Evolutionary conservation across 2,329 filamentous ascomycete species (phyloP), one percentile per base, ranked within the genome.

Genomic region (Huntiella moniliformis): DNA sequence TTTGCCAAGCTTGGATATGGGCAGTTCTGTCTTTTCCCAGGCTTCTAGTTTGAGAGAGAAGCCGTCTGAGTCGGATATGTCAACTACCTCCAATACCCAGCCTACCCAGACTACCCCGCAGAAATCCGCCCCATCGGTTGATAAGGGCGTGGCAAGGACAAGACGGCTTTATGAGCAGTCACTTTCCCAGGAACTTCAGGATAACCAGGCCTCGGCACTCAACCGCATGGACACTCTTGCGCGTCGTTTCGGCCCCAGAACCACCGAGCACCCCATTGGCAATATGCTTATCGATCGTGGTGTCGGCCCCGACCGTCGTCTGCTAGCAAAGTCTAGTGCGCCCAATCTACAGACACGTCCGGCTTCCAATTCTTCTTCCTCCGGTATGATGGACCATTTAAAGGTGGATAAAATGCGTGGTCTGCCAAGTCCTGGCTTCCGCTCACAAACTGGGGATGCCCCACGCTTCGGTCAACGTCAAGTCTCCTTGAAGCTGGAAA

Each of bases 91-190:
- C 6, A 28, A 22, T 8, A n/a, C 18, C 10, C 28, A 41, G 18
- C 16, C 38, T 18, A 15, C 39, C 7, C 15, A 11, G 2, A 42
- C 39, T 28, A 13, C 36, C 10, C 12, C 38, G 15, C 15, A 37
- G 12, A 18, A 22, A 5, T 2, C 22, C 2, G 32, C 38, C 10
- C 40, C 45, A 4, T 32, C 22, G n/a, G 37, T 17, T 5, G 47
- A 52, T 11, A 52, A 49, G 47, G 75, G 68, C 35, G 71, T 77
- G 13, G 46, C 45, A 3, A 80, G 77, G 1, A 73, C 73, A 1
- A 74, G 81, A 44, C 71, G 85, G 38, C 66, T 94, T 1, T 95
- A 94, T 55, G 87, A 92, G 51, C 82, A 84, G 52, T 80, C 81
- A 0, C 65, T 92, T 12, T 81, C 78, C 42, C 79, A 87, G 54